These are phyloP conservation scores for Dioscorea alata DNA, from an alignment of 106 monocot genomes.

Conservation along the genomic window DNA sequence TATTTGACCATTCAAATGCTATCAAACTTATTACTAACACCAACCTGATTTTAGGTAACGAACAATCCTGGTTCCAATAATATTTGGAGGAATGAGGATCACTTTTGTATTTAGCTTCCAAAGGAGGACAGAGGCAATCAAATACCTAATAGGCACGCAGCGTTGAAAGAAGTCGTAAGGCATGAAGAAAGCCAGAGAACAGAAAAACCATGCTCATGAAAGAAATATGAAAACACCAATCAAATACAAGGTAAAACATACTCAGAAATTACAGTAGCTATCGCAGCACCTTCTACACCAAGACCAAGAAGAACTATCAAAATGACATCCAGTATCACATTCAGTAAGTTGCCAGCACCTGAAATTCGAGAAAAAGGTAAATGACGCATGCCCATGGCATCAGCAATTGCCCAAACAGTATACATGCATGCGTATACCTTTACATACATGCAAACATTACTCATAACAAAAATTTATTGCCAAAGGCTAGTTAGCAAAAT, in stretches of 20 bases:
- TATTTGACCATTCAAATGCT: no score
- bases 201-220: slow-evolving; percentile 1
- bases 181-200: not conserved
- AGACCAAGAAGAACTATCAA: slow-evolving; percentile 77
- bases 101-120: slow-evolving; percentile 77
- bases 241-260: slow-evolving; percentile 27
- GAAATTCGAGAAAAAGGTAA: slow-evolving; percentile 7
- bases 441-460: no score
- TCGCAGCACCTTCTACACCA: slow-evolving; percentile 81
- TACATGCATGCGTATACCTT: no score
- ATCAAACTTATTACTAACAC: not conserved
- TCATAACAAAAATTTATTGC: no score
- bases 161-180: not conserved
- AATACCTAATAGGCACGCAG: slow-evolving; percentile 34
- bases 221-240: not conserved
- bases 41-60: slow-evolving; percentile 89
- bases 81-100: slow-evolving; percentile 43
- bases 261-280: slow-evolving; percentile 90
- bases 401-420: not conserved
- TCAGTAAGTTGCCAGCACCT: slow-evolving; percentile 83
- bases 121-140: slow-evolving; percentile 73
- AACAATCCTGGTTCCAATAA: slow-evolving; percentile 22
- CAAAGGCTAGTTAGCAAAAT: no score
- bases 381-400: not conserved
- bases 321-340: slow-evolving; percentile 71